Evolutionary conservation across 306 rosid genomes (phyloP).

Genomic region (Quercus wislizeni): DNA sequence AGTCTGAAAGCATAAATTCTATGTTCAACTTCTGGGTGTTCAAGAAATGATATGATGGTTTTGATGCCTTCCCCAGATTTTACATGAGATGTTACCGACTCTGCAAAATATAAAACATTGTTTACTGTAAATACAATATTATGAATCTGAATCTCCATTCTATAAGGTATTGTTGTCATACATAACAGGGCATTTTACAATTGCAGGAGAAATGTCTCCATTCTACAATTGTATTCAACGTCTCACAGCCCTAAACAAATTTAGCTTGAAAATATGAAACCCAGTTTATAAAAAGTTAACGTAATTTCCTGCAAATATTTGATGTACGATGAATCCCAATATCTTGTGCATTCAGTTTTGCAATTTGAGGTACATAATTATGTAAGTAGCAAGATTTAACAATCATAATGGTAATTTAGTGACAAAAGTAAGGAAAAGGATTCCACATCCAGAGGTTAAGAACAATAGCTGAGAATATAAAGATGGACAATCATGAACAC

Average conservation of each 20-base stretch:
- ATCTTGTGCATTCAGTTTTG: neutral
- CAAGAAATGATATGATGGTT: conserved; percentile 41
- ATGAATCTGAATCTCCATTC: neutral
- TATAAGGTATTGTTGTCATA: neutral
- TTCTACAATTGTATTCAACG: neutral
- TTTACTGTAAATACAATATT: neutral
- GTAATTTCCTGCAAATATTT: neutral
- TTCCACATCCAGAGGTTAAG: neutral
- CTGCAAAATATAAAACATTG: conserved; percentile 20
- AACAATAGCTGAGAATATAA: neutral
- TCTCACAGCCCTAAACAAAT: neutral
- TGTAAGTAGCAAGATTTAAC: neutral
- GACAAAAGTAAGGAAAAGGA: neutral
- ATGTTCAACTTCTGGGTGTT: conserved; percentile 45
- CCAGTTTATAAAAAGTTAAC: neutral
- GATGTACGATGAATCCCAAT: neutral
- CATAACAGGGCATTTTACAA: neutral
- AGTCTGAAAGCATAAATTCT: conserved; percentile 49
- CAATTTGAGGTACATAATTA: neutral
- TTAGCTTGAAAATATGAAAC: neutral
- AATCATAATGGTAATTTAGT: neutral
- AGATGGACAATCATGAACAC: neutral
- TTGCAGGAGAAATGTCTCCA: neutral
- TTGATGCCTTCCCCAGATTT: conserved; percentile 42
- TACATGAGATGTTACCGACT: conserved; percentile 43